phyloP scores from a whole-genome alignment of 1,139 yeast species.

The Yamadazyma atlantica region DNA sequence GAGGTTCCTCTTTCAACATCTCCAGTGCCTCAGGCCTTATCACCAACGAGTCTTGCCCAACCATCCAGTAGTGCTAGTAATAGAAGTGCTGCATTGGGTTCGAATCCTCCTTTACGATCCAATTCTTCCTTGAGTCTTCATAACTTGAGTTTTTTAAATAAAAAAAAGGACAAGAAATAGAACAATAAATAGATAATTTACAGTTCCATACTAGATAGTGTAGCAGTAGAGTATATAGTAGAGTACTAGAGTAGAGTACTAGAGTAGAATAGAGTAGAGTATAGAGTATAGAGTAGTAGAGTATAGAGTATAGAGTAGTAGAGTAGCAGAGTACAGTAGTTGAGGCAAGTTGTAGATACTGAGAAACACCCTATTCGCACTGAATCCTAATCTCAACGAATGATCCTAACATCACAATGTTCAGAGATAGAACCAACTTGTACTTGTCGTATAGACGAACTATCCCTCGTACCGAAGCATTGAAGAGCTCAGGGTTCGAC shows the following conservation, averaged over 20 bases:
- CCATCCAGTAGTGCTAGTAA: conserved; percentile 37
- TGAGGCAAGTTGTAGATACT: too few relatives aligned
- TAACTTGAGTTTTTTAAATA: conserved; percentile 27
- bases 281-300: too few relatives aligned
- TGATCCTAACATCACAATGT: conserved; percentile 39
- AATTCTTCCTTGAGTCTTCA: conserved; percentile 28
- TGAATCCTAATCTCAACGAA: too few relatives aligned
- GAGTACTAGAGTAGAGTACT: too few relatives aligned
- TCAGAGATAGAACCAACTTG: conserved; percentile 71
- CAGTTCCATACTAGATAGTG: too few relatives aligned
- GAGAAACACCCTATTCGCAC: too few relatives aligned
- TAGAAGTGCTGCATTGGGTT: conserved; percentile 23
- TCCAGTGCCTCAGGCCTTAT: background rate
- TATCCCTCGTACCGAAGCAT: conserved; percentile 46
- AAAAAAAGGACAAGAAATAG: conserved; percentile 21
- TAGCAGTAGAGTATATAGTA: too few relatives aligned
- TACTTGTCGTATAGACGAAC: conserved; percentile 72
- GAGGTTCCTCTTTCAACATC: background rate
- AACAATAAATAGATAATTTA: too few relatives aligned
- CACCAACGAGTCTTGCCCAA: conserved; percentile 13
- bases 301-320: too few relatives aligned
- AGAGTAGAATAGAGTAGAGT: too few relatives aligned
- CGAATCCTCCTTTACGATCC: conserved; percentile 21
- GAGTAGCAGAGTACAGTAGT: too few relatives aligned
- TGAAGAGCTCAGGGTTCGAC: conserved; percentile 27